phyloP scores from a whole-genome alignment of 108 stramenopile genomes.

The Skeletonema grethae region DNA sequence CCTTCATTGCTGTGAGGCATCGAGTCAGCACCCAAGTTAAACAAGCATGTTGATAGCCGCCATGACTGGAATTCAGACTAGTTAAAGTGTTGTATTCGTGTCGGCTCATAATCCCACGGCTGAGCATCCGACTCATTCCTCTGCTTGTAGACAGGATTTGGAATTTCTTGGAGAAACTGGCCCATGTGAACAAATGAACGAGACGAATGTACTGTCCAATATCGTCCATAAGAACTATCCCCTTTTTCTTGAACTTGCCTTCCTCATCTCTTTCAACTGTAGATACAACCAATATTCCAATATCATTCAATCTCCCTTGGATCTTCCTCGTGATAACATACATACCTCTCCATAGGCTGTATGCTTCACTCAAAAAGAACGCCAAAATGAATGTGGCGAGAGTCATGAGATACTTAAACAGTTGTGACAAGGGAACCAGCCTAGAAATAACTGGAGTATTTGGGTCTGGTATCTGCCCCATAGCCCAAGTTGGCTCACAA shows the following conservation, averaged over 20 bases:
- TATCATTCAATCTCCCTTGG: conserved; percentile 50
- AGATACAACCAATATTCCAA: conserved; percentile 39
- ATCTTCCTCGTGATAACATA: conserved; percentile 33
- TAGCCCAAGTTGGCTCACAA: conserved; percentile 6
- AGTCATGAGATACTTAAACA: conserved; percentile 49
- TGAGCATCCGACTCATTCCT: conserved; percentile 43
- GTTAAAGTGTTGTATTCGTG: conserved; percentile 31
- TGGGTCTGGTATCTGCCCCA: conserved; percentile 1
- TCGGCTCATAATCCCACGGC: conserved; percentile 25
- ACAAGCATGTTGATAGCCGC: neutral
- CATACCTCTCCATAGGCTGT: conserved; percentile 43
- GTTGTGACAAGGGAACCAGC: conserved; percentile 7
- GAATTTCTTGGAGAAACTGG: conserved; percentile 22
- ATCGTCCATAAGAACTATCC: conserved; percentile 25
- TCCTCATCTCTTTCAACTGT: conserved; percentile 18
- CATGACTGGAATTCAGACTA: conserved; percentile 4
- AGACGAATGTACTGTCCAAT: conserved; percentile 18
- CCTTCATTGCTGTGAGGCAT: conserved; percentile 25
- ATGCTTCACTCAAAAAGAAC: conserved; percentile 56
- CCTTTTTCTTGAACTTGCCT: conserved; percentile 31
- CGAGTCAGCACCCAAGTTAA: conserved; percentile 37
- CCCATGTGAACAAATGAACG: conserved; percentile 49
- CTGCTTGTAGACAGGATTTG: conserved; percentile 32
- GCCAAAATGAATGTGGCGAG: conserved; percentile 60
- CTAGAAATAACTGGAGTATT: conserved; percentile 5